A percentile compares a stretch with the other conserved stretches of the same genome.
phyloP scores from a whole-genome alignment of 2,329 filamentous ascomycete species.

The Aspergillus niger region DNA sequence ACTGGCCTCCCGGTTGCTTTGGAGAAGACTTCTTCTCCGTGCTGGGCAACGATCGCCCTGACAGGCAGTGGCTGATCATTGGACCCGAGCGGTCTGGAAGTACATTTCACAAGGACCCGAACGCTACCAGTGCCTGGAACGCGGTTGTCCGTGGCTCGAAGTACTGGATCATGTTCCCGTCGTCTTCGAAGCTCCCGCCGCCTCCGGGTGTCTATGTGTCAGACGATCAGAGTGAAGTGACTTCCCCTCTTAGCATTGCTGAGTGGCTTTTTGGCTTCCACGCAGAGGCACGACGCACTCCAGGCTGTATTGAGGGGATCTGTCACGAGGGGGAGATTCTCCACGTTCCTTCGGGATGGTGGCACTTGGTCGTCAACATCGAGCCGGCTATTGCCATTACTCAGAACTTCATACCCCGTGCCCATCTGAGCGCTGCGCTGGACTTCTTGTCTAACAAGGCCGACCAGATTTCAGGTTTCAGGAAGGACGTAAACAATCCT shows the following conservation, averaged over 20 bases:
- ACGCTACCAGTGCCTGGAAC: slow-evolving; percentile 81
- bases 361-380: slow-evolving; percentile 91
- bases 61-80: slow-evolving; percentile 89
- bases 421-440: slow-evolving; percentile 73
- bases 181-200: slow-evolving; percentile 60
- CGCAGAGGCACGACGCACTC: slow-evolving; percentile 71
- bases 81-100: slow-evolving; percentile 85
- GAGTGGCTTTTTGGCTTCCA: slow-evolving; percentile 95
- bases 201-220: slow-evolving; percentile 92
- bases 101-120: slow-evolving; percentile 87
- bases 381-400: slow-evolving; percentile 84
- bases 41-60: slow-evolving; percentile 75
- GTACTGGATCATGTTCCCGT: slow-evolving; percentile 99
- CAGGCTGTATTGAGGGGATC: slow-evolving; percentile 82
- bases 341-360: slow-evolving; percentile 94
- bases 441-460: slow-evolving; percentile 78
- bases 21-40: slow-evolving; percentile 83
- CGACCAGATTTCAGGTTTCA: slow-evolving; percentile 86
- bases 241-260: slow-evolving; percentile 90
- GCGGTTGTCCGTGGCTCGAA: slow-evolving; percentile 86
- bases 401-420: slow-evolving; percentile 86
- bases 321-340: slow-evolving; percentile 82
- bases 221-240: slow-evolving; percentile 87
- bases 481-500: slow-evolving; percentile 68
- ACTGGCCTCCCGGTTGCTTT: slow-evolving; percentile 82